These are phyloP conservation scores for Sclerotinia trifoliorum DNA, from an alignment of 2,329 filamentous ascomycete species.

Conservation along the genomic window DNA sequence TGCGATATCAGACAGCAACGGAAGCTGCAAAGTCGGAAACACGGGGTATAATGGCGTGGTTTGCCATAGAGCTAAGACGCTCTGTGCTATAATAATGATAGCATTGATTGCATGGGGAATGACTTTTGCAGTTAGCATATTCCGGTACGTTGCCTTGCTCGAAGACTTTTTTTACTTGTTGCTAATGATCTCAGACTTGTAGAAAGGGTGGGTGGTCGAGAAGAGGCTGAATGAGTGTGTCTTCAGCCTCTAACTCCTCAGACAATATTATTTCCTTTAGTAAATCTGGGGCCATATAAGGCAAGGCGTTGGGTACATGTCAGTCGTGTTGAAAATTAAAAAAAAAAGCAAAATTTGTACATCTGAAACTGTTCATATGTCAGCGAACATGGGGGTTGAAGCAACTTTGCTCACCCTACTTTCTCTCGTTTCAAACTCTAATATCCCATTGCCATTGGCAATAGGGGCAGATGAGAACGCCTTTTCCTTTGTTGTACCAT, in stretches of 20 bases:
- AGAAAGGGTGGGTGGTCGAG: constrained; percentile 57
- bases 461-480: constrained; percentile 4
- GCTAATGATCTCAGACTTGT: constrained; percentile 49
- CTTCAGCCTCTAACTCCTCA: constrained; percentile 1
- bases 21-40: constrained; percentile 52
- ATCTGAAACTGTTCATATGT: constrained; percentile 14
- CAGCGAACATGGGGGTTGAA: constrained; percentile 4
- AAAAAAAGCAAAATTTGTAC: constrained; percentile 18
- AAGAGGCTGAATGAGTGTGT: constrained; percentile 42
- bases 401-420: constrained; percentile 7
- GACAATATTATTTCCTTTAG: constrained; percentile 17
- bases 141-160: constrained; percentile 51
- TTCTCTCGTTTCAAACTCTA: constrained; percentile 9
- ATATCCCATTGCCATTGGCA: constrained; percentile 1
- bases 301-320: constrained; percentile 21
- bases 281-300: constrained; percentile 4
- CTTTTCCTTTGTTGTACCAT: constrained; percentile 9
- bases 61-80: constrained; percentile 63
- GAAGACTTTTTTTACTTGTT: constrained; percentile 12
- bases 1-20: constrained; percentile 64
- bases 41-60: constrained; percentile 47
- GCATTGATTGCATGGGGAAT: constrained; percentile 85
- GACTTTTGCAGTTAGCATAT: constrained; percentile 84
- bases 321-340: constrained; percentile 7
- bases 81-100: constrained; percentile 76